These are phyloP conservation scores for Ceratobasidium sp. DNA, from an alignment of 1,284 basidiomycete genomes.

Conservation along the genomic window DNA sequence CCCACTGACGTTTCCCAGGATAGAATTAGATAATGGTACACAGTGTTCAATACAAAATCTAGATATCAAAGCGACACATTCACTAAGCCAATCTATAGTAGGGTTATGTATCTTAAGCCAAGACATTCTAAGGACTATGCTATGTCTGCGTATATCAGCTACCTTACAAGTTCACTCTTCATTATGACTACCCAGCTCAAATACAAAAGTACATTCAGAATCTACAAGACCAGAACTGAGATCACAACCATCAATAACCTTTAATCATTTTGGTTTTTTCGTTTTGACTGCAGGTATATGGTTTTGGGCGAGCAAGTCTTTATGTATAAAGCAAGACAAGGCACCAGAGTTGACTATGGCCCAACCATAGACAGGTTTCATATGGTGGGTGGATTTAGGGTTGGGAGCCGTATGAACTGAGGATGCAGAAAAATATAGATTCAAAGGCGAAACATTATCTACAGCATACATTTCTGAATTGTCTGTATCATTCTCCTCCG, in stretches of 20 bases:
- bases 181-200: constrained; percentile 2
- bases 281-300: not conserved
- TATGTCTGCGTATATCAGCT: constrained; percentile 30
- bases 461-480: not conserved
- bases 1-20: constrained; percentile 18
- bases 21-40: not conserved
- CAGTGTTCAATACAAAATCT: not conserved
- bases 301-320: not conserved
- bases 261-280: not conserved
- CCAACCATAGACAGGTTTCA: not conserved
- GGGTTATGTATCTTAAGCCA: constrained; percentile 48
- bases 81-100: constrained; percentile 43
- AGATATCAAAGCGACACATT: constrained; percentile 12
- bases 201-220: not conserved
- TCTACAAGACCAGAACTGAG: not conserved
- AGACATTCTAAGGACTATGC: constrained; percentile 48
- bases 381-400: not conserved
- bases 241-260: constrained; percentile 12
- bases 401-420: not conserved
- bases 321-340: constrained; percentile 14
- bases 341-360: constrained; percentile 7
- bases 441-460: constrained; percentile 3
- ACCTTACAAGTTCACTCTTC: constrained; percentile 9
- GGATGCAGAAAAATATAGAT: not conserved
- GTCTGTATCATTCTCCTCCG: not conserved